A percentile compares a stretch with the other conserved stretches of the same genome.
phyloP scores from a whole-genome alignment of 805 yeast species.

The Monosporozyma solicola region DNA sequence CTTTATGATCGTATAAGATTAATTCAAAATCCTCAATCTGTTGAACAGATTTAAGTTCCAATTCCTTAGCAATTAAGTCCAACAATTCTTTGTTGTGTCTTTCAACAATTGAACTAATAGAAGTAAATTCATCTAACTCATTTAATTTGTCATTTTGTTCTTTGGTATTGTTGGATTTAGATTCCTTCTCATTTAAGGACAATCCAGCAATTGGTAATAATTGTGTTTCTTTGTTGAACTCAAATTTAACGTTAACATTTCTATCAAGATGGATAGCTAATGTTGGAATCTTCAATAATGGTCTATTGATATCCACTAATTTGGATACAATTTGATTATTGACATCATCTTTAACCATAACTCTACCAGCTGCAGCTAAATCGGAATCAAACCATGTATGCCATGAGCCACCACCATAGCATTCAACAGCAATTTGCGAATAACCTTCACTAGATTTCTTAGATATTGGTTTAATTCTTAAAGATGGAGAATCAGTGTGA shows the following conservation, averaged over 20 bases:
- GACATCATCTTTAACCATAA: constrained; percentile 44
- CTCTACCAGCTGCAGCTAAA: constrained; percentile 85
- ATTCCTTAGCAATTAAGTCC: constrained; percentile 57
- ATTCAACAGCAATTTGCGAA: constrained; percentile 85
- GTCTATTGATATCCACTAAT: constrained; percentile 72
- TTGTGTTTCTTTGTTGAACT: constrained; percentile 82
- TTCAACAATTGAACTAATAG: constrained; percentile 52
- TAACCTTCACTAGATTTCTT: constrained; percentile 63
- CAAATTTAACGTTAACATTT: constrained; percentile 67
- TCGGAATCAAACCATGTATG: constrained; percentile 97
- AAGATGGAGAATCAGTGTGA: constrained; percentile 89
- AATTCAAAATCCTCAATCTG: constrained; percentile 87
- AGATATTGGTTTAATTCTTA: constrained; percentile 82
- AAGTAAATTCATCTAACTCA: constrained; percentile 44
- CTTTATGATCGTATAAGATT: constrained; percentile 75
- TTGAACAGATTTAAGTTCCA: constrained; percentile 37
- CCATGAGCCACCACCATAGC: constrained; percentile 94
- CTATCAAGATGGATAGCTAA: constrained; percentile 87
- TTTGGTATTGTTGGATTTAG: constrained; percentile 36
- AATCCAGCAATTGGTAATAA: constrained; percentile 79
- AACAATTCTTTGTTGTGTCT: constrained; percentile 74
- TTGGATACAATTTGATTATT: constrained; percentile 48
- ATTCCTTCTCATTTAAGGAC: constrained; percentile 25
- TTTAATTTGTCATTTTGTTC: not conserved
- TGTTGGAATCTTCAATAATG: constrained; percentile 85